Evolutionary conservation across 345 rosid genomes (phyloP).

Genomic region (Salix dunnii): DNA sequence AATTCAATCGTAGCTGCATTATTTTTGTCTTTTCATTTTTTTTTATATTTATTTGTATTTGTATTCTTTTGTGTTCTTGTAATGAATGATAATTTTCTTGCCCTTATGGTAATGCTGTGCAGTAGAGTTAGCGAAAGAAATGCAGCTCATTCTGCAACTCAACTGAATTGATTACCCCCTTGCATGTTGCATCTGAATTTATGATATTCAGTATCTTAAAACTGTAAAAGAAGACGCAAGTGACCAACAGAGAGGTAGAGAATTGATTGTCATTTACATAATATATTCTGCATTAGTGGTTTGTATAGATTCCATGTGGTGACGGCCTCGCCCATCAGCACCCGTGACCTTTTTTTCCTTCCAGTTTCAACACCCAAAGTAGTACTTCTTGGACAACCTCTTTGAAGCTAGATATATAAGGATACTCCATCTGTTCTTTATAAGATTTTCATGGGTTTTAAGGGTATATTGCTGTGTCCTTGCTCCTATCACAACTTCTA

Average conservation of each 20-base stretch:
- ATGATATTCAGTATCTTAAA: neutral
- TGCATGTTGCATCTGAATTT: neutral
- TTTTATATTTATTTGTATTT: neutral
- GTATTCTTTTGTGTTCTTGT: neutral
- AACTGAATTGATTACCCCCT: neutral
- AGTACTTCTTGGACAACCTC: neutral
- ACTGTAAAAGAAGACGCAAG: neutral
- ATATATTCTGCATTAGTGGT: neutral
- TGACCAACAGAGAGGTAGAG: neutral
- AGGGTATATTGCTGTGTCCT: neutral
- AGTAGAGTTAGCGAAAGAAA: neutral
- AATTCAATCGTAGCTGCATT: neutral
- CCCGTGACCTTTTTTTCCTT: neutral
- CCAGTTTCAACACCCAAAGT: neutral
- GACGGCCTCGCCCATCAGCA: neutral
- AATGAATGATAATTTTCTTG: neutral
- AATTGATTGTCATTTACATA: neutral
- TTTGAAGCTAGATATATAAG: neutral
- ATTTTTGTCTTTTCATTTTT: neutral
- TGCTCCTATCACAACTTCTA: neutral
- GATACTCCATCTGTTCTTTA: neutral
- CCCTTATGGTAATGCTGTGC: neutral
- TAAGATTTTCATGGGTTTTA: neutral
- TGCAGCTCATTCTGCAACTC: neutral
- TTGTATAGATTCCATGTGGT: neutral